Base-by-base conservation (phyloP, 179 eudicot genomes). In the Camellia oleifera region DNA sequence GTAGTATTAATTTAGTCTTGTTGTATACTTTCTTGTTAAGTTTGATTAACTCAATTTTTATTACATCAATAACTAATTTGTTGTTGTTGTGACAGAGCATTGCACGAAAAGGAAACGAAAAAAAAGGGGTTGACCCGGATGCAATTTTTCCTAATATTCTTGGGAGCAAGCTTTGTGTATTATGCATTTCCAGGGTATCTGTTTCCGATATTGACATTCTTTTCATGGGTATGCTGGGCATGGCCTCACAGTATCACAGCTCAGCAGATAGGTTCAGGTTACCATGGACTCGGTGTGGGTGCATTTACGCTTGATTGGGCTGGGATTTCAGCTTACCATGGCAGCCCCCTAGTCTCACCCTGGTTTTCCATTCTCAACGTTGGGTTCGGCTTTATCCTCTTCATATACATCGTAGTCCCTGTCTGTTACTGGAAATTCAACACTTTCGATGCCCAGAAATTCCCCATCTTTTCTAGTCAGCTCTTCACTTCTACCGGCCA, bases 271-370 rank as follows among this genome's bases (percentile, higher is more conserved):
- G 99, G 99, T 32, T 97, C 99, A 0, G 99, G 98, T 7, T 89
- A 90, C 82, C 87, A 94, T 73, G 99, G 99, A 11, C 95, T 97
- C 17, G 99, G 99, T 7, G 83, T 97, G 56, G 99, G 99, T 26
- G 97, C 99, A 69, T 97, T 97, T 89, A 97, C 99, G 72, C 88
- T 97, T 5, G 99, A 97, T 79, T 97, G 99, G 99, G 98, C 99
- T 1, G 98, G 97, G 66, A 94, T 97, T 74, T 89, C 98, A 9
- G 98, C 98, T 12, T 97, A 94, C 81, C 98, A 94, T 65, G 98
- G 98, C 56, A 94, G 97, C 79, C 99, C 99, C 0, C 79, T 97
- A 69, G 97, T 97, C 50, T 72, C 98, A 9, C 98, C 99, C 10
- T 94, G 95, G 93, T 86, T 80, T 50, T 94, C 99, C 60, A 91